phyloP scores from a whole-genome alignment of 2,329 filamentous ascomycete genomes.

The Fusarium albidum region DNA sequence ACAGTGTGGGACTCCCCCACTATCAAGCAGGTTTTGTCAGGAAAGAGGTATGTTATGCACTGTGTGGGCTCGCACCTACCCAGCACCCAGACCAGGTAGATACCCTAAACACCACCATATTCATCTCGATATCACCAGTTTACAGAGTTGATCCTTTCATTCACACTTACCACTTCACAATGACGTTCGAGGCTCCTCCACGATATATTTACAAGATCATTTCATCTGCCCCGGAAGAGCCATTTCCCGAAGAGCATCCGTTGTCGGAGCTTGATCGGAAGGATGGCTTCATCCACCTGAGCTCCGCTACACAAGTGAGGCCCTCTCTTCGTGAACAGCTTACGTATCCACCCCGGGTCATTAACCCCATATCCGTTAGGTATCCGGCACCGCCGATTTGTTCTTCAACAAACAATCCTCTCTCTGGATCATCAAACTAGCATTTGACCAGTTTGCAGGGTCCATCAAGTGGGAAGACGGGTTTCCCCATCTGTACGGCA shows the following conservation, averaged over 20 bases:
- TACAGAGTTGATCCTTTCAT: not conserved
- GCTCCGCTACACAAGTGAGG: conserved; percentile 61
- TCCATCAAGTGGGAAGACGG: conserved; percentile 63
- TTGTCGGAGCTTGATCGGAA: conserved; percentile 66
- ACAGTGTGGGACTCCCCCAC: conserved; percentile 16
- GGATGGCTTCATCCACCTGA: conserved; percentile 70
- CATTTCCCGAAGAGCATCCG: conserved; percentile 62
- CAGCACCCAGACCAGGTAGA: no score
- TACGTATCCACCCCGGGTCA: not conserved
- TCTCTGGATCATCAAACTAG: conserved; percentile 64
- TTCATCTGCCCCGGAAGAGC: conserved; percentile 58
- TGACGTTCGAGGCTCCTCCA: conserved; percentile 47
- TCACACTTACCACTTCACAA: conserved; percentile 19
- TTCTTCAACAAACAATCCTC: conserved; percentile 51
- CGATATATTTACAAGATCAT: conserved; percentile 69
- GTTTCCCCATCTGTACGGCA: conserved; percentile 68
- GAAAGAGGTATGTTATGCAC: not conserved
- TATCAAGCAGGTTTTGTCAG: not conserved
- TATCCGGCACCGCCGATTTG: conserved; percentile 54
- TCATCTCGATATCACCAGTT: conserved; percentile 1
- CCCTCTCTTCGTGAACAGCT: not conserved
- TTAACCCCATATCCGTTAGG: conserved; percentile 41
- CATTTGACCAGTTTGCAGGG: conserved; percentile 53
- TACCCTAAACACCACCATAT: conserved; percentile 22
- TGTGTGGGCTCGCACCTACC: conserved; percentile 25